Base-by-base conservation (phyloP, 1,139 yeast species). In the Barnettozyma hawaiiensis region DNA sequence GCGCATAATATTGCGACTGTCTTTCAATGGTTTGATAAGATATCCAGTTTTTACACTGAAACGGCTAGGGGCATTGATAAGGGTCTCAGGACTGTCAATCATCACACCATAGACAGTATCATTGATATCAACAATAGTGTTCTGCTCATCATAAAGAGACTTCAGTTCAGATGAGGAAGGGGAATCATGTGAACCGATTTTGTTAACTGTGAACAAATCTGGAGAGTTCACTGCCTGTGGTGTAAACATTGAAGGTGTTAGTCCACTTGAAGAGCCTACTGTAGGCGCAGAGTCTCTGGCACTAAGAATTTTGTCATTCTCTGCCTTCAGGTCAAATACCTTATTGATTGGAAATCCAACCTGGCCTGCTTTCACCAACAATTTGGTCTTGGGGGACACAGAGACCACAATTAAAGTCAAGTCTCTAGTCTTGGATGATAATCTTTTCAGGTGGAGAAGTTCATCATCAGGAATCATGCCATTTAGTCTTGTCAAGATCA, bases 391-490 rank as follows among this genome's bases (percentile, higher is more conserved):
- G 35, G 75, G 70, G 50, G 80, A 82, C 0, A 85, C 86, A 11
- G 92, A 79, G n/a, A 83, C 70, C 15, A 86, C 87, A 31, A 86
- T 76, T 55, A 85, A 66, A 2, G 85, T 77, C 18, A 85, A 63
- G 31, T 77, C 82, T 50, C 81, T 78, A 43, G 76, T 73, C 48
- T 75, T 75, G 22, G 71, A 66, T 26, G 87, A 79, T 31, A 83
- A 64, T 45, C 87, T 63, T 57, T 85, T 80, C 90, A 92, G 81
- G 55, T 82, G 86, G 40, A 82, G 70, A 42, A 84, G 64, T 55
- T 84, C 94, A 58, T 83, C 92, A 60, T 84, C 94, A 0, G 90
- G 87, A 35, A 84, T 75, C 43, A 82, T 75, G 50, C 84, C 83
- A 54, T 79, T 81, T 42, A 82, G 63, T 53, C 94, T 70, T 0